A percentile compares a stretch with the other conserved stretches of the same genome.
phyloP scores from a whole-genome alignment of 75 land plant genomes.

The Pinus tabuliformis region DNA sequence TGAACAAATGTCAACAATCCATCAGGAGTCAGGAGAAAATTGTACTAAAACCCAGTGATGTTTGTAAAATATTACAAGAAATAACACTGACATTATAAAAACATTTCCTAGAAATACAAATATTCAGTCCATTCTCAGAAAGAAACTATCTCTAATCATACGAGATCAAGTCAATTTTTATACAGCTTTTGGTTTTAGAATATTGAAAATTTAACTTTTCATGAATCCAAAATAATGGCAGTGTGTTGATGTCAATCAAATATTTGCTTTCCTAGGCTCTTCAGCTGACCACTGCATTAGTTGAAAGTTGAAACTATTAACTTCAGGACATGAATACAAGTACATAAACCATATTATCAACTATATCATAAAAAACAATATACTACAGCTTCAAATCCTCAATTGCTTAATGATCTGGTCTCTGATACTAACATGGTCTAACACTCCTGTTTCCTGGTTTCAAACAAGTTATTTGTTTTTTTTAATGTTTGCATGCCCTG shows the following conservation, averaged over 20 bases:
- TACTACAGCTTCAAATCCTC: too few relatives aligned
- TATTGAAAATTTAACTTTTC: not conserved
- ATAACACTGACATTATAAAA: not conserved
- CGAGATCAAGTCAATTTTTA: not conserved
- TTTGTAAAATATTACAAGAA: not conserved
- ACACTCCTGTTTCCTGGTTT: too few relatives aligned
- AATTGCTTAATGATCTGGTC: too few relatives aligned
- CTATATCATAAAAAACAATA: too few relatives aligned
- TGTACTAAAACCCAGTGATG: not conserved
- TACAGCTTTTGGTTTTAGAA: not conserved
- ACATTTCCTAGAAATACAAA: not conserved
- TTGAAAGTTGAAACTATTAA: not conserved
- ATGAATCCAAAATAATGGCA: not conserved
- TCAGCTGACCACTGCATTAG: not conserved
- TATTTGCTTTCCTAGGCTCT: not conserved
- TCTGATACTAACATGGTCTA: too few relatives aligned
- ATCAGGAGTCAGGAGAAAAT: not conserved
- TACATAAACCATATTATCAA: too few relatives aligned
- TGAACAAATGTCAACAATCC: not conserved
- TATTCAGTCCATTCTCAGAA: not conserved
- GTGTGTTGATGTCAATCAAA: not conserved
- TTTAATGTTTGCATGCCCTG: too few relatives aligned
- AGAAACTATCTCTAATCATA: not conserved
- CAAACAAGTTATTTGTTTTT: too few relatives aligned
- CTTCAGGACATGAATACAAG: not conserved